Conservation (phyloP, 2,329 filamentous ascomycete species). For the Chaetomiaceae sp. region DNA sequence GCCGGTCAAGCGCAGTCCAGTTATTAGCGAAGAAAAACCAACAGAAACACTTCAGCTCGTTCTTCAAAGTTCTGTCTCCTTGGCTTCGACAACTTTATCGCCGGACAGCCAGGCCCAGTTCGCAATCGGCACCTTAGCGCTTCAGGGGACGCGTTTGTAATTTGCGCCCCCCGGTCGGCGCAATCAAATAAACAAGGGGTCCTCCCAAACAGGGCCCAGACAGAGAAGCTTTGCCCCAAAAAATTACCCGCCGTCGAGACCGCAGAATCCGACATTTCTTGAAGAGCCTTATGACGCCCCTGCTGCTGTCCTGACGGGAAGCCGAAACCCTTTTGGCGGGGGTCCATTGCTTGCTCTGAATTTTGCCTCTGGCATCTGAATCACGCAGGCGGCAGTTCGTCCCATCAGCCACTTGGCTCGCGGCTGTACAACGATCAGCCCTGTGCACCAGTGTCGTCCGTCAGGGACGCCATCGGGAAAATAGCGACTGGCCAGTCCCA, state of each 20-base stretch:
- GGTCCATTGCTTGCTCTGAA: constrained; percentile 14
- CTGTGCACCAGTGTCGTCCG: constrained; percentile 7
- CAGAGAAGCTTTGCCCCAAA: constrained; percentile 19
- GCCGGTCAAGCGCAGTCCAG: too few relatives aligned
- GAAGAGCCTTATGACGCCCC: constrained; percentile 22
- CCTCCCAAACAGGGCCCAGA: constrained; percentile 15
- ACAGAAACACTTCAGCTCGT: too few relatives aligned
- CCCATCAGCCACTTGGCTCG: not conserved
- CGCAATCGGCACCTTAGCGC: constrained; percentile 16
- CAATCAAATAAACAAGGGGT: constrained; percentile 35
- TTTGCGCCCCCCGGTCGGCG: constrained; percentile 33
- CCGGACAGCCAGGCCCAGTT: constrained; percentile 5
- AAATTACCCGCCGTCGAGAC: constrained; percentile 24
- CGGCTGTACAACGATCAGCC: constrained; percentile 10
- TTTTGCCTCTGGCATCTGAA: constrained; percentile 18
- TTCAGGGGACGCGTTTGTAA: constrained; percentile 34
- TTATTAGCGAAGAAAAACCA: too few relatives aligned
- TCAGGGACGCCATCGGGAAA: not conserved
- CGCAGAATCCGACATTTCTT: constrained; percentile 19
- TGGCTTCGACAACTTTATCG: constrained; percentile 10
- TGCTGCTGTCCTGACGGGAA: constrained; percentile 18
- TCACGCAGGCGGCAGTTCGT: constrained; percentile 18
- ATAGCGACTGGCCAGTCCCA: constrained; percentile 9
- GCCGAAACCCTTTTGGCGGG: constrained; percentile 26
- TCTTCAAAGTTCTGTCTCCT: not conserved